These are phyloP conservation scores for Ustilago sp. DNA, from an alignment of 1,284 basidiomycete genomes.

Conservation along the genomic window DNA sequence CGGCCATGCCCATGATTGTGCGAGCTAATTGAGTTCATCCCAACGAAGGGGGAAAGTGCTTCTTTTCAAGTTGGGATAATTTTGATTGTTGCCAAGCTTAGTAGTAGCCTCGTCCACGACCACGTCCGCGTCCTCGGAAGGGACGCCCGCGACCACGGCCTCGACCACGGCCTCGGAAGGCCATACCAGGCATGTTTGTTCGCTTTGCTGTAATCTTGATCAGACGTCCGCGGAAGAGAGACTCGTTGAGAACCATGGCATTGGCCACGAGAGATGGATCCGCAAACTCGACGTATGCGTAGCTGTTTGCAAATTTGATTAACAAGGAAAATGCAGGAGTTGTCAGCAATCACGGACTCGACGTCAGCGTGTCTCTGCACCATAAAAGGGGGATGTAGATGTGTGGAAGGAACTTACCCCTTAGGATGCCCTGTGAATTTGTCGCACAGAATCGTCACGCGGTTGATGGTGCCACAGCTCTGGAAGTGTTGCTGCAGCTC, in stretches of 20 bases:
- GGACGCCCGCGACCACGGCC: conserved; percentile 54
- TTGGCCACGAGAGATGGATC: conserved; percentile 92
- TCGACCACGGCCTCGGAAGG: conserved; percentile 56
- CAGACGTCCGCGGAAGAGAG: conserved; percentile 89
- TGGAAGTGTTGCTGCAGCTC: conserved; percentile 98
- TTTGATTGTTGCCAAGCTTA: conserved; percentile 6
- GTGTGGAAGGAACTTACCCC: conserved; percentile 76
- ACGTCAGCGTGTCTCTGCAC: neutral
- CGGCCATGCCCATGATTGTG: neutral
- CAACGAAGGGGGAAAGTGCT: neutral
- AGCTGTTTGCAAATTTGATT: conserved; percentile 73
- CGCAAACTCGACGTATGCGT: conserved; percentile 98
- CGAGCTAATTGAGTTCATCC: neutral
- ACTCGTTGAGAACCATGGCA: conserved; percentile 94
- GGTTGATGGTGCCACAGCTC: conserved; percentile 96
- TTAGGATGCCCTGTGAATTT: conserved; percentile 99
- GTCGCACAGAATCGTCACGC: conserved; percentile 98
- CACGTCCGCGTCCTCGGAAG: conserved; percentile 58
- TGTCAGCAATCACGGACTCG: neutral
- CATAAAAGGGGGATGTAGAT: neutral
- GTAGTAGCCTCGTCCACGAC: conserved; percentile 57
- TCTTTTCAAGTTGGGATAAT: too few relatives aligned
- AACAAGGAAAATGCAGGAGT: neutral
- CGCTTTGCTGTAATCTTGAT: conserved; percentile 76
- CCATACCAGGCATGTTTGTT: conserved; percentile 66